These are phyloP conservation scores for Cymbidium sinense DNA, from an alignment of 106 monocot species.

Conservation along the genomic window DNA sequence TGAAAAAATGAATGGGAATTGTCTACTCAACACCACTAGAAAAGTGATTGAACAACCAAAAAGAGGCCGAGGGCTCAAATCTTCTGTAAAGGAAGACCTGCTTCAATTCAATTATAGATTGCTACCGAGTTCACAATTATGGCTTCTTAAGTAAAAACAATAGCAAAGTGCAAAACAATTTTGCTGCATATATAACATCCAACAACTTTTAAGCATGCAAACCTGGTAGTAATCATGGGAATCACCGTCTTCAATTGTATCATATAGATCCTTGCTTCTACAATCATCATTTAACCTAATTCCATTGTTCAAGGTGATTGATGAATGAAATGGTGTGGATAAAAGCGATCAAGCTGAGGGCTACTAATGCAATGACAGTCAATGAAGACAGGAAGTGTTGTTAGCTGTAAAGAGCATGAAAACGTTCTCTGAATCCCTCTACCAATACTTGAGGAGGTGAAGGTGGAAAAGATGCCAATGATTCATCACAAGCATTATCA, in stretches of 20 bases:
- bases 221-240: conserved; percentile 70
- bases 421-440: conserved; percentile 52
- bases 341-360: conserved; percentile 47
- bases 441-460: conserved; percentile 57
- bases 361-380: conserved; percentile 52
- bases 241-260: conserved; percentile 21
- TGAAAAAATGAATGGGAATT: not conserved
- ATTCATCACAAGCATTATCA: conserved; percentile 89
- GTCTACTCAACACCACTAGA: not conserved
- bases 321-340: conserved; percentile 19
- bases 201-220: conserved; percentile 12
- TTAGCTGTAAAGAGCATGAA: conserved; percentile 37
- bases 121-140: not conserved
- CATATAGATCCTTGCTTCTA: conserved; percentile 26
- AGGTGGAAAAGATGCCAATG: conserved; percentile 64
- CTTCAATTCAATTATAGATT: not conserved
- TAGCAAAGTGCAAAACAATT: not conserved
- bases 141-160: not conserved
- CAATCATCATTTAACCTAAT: conserved; percentile 34
- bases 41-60: not conserved
- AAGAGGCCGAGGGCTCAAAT: not conserved
- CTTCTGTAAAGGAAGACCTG: not conserved
- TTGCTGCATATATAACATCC: not conserved
- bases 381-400: conserved; percentile 65
- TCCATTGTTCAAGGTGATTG: conserved; percentile 28